Conservation (phyloP, 1,284 basidiomycete species). For the Moesziomyces sp. region DNA sequence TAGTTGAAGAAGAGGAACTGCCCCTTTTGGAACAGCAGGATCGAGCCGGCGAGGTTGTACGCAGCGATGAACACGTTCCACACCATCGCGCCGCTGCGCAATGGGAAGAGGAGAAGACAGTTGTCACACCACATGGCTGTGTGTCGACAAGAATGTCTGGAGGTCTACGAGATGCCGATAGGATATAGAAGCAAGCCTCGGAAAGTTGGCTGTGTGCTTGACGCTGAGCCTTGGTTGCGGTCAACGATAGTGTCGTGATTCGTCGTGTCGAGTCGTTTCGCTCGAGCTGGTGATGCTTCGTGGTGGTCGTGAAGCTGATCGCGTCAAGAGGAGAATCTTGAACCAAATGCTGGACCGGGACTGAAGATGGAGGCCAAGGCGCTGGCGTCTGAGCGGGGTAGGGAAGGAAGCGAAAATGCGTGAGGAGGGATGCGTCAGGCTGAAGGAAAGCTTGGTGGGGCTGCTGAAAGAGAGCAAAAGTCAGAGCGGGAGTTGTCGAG, state of each 20-base stretch:
- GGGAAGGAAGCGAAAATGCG: not conserved
- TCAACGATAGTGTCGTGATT: not conserved
- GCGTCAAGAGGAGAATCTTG: not conserved
- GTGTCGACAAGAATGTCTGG: not conserved
- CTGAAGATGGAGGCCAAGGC: not conserved
- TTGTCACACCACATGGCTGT: constrained; percentile 58
- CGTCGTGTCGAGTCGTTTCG: not conserved
- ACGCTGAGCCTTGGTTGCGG: not conserved
- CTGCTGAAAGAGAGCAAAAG: not conserved
- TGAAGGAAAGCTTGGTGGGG: not conserved
- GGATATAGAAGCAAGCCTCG: no score
- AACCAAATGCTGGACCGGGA: not conserved
- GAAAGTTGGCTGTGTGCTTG: no score
- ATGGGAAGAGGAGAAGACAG: constrained; percentile 55
- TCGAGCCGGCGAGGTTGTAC: constrained; percentile 77
- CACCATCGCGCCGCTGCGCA: constrained; percentile 75
- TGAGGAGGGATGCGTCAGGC: not conserved
- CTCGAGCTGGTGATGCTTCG: not conserved
- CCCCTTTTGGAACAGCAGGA: constrained; percentile 76
- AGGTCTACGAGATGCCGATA: no score
- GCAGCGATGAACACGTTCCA: constrained; percentile 76
- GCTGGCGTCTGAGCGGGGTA: constrained; percentile 3
- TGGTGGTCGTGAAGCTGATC: not conserved
- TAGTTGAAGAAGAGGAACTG: constrained; percentile 77
- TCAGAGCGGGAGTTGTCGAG: not conserved